Evolutionary conservation across 495 filamentous ascomycete genomes (phyloP).

Genomic region (Penicillium coffeae): DNA sequence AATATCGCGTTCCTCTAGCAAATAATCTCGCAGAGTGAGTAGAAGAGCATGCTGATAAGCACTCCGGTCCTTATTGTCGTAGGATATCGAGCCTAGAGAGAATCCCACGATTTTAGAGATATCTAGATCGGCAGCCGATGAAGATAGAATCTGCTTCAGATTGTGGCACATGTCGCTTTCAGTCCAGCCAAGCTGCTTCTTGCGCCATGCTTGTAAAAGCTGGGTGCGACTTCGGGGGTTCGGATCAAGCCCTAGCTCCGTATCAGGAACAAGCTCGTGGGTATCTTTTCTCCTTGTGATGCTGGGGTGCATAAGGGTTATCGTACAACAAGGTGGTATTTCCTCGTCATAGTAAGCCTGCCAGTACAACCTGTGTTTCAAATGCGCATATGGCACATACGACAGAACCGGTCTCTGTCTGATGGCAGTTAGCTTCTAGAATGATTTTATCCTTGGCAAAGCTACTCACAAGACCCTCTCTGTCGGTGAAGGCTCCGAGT

Average conservation of each 20-base stretch:
- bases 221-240: neutral
- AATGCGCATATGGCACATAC: slow-evolving; percentile 8
- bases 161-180: slow-evolving; percentile 4
- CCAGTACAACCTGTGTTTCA: slow-evolving; percentile 6
- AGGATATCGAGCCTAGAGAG: slow-evolving; percentile 11
- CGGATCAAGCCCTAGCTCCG: neutral
- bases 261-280: neutral
- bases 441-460: neutral
- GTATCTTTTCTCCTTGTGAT: neutral
- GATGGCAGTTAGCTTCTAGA: neutral
- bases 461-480: slow-evolving; percentile 6
- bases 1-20: neutral
- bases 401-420: slow-evolving; percentile 7
- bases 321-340: neutral
- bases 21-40: slow-evolving; percentile 10
- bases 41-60: slow-evolving; percentile 13
- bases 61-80: neutral
- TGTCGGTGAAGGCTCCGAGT: neutral
- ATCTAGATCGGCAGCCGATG: slow-evolving; percentile 1
- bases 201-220: slow-evolving; percentile 1
- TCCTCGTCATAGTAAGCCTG: neutral
- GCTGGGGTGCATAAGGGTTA: neutral
- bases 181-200: slow-evolving; percentile 2
- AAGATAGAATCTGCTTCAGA: slow-evolving; percentile 5
- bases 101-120: slow-evolving; percentile 13